These are phyloP conservation scores for Soucietia sequanensis DNA, from an alignment of 805 yeast genomes.

Conservation along the genomic window DNA sequence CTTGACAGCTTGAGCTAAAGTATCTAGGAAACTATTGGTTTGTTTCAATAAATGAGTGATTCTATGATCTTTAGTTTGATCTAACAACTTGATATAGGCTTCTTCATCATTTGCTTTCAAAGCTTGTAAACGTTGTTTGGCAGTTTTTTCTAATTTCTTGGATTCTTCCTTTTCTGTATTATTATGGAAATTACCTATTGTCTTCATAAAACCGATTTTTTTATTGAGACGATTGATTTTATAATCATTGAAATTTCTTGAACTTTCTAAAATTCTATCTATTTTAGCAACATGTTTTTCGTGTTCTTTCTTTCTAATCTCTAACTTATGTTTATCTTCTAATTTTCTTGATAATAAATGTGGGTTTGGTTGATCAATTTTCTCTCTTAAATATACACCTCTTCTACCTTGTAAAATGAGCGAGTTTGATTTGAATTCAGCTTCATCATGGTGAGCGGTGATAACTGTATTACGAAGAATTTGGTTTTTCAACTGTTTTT, in stretches of 20 bases:
- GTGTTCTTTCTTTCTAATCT: slow-evolving; percentile 48
- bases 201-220: slow-evolving; percentile 28
- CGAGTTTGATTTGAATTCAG: slow-evolving; percentile 51
- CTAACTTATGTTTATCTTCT: slow-evolving; percentile 68
- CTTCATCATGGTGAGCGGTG: slow-evolving; percentile 55
- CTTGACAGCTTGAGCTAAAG: slow-evolving; percentile 75
- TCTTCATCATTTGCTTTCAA: slow-evolving; percentile 87
- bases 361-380: slow-evolving; percentile 70
- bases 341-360: slow-evolving; percentile 73
- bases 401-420: slow-evolving; percentile 66
- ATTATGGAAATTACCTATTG: slow-evolving; percentile 49
- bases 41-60: slow-evolving; percentile 79
- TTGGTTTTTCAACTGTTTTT: slow-evolving; percentile 65
- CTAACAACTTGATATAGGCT: slow-evolving; percentile 78
- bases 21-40: slow-evolving; percentile 73
- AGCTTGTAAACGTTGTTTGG: slow-evolving; percentile 86
- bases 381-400: slow-evolving; percentile 64
- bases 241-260: slow-evolving; percentile 19
- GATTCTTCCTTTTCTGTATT: slow-evolving; percentile 72
- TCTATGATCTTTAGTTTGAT: slow-evolving; percentile 85
- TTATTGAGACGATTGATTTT: slow-evolving; percentile 22
- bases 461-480: slow-evolving; percentile 53
- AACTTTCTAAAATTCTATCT: slow-evolving; percentile 26
- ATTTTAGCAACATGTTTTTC: slow-evolving; percentile 52
- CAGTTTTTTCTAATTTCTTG: slow-evolving; percentile 71